A percentile compares a stretch with the other conserved stretches of the same genome.
Evolutionary conservation across 2,329 filamentous ascomycete genomes (phyloP).

Genomic region (Cryphonectria radicalis): DNA sequence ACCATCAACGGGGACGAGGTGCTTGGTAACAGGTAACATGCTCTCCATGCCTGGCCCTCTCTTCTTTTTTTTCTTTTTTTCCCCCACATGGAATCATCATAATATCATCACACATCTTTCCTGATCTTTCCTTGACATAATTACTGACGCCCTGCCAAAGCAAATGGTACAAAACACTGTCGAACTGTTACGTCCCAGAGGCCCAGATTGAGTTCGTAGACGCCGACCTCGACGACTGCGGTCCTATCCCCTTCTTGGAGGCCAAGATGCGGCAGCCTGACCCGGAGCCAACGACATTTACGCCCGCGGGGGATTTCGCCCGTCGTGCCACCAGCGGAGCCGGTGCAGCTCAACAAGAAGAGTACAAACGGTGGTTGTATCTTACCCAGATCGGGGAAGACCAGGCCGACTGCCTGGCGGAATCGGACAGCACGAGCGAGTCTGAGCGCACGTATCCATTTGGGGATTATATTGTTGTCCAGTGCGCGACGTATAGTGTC

Average conservation of each 20-base stretch:
- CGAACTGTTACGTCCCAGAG: conserved; percentile 28
- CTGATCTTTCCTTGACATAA: not conserved
- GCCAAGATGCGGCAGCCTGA: conserved; percentile 28
- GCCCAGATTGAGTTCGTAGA: conserved; percentile 24
- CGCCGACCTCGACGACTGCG: conserved; percentile 22
- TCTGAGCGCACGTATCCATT: conserved; percentile 10
- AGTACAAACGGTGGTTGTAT: conserved; percentile 26
- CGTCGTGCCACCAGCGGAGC: not conserved
- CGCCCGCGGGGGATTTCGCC: not conserved
- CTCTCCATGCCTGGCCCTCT: too few species aligned
- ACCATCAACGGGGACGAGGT: conserved; percentile 7
- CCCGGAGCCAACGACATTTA: not conserved
- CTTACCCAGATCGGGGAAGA: conserved; percentile 22
- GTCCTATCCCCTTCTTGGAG: conserved; percentile 28
- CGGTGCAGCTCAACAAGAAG: too few species aligned
- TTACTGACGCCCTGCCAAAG: not conserved
- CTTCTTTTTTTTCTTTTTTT: not conserved
- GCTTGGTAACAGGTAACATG: conserved; percentile 19
- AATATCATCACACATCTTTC: not conserved
- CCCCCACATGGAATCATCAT: not conserved
- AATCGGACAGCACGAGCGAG: conserved; percentile 18
- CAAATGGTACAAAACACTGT: conserved; percentile 27
- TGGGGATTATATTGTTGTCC: conserved; percentile 22
- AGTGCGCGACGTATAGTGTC: conserved; percentile 24
- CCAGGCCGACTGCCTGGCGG: conserved; percentile 16